Base-by-base conservation (phyloP, 768 basidiomycete species). In the Strobilomyces confusus region DNA sequence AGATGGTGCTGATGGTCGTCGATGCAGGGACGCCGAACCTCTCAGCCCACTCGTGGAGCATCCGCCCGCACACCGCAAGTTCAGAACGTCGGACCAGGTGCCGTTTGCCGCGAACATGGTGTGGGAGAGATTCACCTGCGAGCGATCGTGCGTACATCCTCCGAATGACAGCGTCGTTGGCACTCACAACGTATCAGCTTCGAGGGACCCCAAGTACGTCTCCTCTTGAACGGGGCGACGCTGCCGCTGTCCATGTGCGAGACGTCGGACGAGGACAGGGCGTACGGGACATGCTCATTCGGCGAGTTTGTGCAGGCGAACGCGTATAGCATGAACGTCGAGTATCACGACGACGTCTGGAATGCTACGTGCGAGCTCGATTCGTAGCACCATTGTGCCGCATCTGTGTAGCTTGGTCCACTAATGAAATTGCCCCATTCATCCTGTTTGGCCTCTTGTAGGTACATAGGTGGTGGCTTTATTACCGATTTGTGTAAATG, bases 61-160 rank as follows among this genome's bases (percentile, higher is more conserved):
- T 63, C 51, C 69, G 62, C 37, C 59, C 52, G 5, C 40, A 34
- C 40, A 58, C 41, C 69, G 76, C 29, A 71, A 68, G 40, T 77
- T 69, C 63, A 61, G 65, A 47, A 74, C 66, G 19, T 70, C 73
- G 5, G 25, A 57, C 15, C 74, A 73, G 54, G 62, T 71, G 13
- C 76, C 76, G n/a, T 77, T 77, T 51, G 75, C 62, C n/a, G 75
- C 73, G 22, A 67, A 65, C 33, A 75, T 77, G 70, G 51, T 72
- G n/a, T 76, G 73, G 73, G 75, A 76, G 61, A 68, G 59, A 57
- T 76, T 75, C 58, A 63, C 63, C 5, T 77, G 75, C 63, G 41
- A 60, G 30, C 56, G 58, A 22, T 72, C 68, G 72, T 72, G 33
- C 33, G 65, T 61, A 3, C 3, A 51, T n/a, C 6, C 4, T 13